Base-by-base conservation (phyloP, 75 land plant species). In the Picea glauca region DNA sequence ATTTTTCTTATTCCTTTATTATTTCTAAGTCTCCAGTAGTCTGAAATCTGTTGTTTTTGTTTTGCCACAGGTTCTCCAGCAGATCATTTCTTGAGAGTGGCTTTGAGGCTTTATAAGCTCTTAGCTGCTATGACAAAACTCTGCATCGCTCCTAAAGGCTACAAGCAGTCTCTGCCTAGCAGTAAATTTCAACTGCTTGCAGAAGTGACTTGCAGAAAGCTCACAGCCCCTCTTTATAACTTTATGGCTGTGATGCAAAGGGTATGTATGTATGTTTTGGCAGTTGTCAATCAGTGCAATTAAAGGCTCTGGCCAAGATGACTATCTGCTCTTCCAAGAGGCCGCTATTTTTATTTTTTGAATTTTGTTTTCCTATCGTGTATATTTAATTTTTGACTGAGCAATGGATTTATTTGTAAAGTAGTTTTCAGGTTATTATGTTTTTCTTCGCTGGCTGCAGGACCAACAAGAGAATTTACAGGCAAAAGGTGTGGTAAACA, bases 141-240 rank as follows among this genome's bases (percentile, higher is more conserved):
- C 23, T 82, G 81, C 32, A 93, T 96, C 82, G 98, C 98, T 76
- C 88, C 96, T 15, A 93, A 90, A 88, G 94, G 98, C 21, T 90
- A 66, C 76, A 90, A 83, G 77, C 98, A 96, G 82, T 32, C 82
- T 62, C 67, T 85, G 65, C 98, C 96, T 12, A 85, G 90, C 31
- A 59, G 40, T 75, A 83, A 78, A 75, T 96, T 94, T 77, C 96
- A 96, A 80, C 88, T 60, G 81, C 90, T 96, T 60, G 94, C 89
- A 30, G 96, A 96, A 84, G 79, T 79, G 62, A 91, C 98, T 35
- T 96, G 98, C 94, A 89, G 81, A 80, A 88, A 84, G 62, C 83
- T 96, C 31, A 96, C 98, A 11, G 76, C 85, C 32, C 94, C 96
- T 58, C 78, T 96, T 4, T 96, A 96, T 81, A 85, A 80, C 78